A percentile compares a stretch with the other conserved stretches of the same genome.
phyloP scores from a whole-genome alignment of 768 basidiomycete species.

The Russula brevipes region DNA sequence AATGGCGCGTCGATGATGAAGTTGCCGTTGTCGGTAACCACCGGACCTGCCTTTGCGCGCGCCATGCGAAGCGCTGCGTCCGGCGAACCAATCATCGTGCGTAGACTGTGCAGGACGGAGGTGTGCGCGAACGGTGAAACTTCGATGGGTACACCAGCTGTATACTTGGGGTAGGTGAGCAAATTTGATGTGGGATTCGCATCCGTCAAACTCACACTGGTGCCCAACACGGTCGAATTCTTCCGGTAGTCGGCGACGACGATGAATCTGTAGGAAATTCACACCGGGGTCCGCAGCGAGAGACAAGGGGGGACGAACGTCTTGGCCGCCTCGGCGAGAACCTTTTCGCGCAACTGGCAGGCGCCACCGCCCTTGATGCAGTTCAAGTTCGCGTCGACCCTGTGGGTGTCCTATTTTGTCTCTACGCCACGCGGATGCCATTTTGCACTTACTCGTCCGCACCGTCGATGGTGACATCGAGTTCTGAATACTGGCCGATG shows the following conservation, averaged over 20 bases:
- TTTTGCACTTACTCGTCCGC: conserved; percentile 77
- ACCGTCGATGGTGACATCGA: conserved; percentile 97
- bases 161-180: conserved; percentile 50
- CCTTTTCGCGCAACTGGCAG: conserved; percentile 95
- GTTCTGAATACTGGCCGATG: conserved; percentile 77
- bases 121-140: conserved; percentile 96
- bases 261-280: conserved; percentile 53
- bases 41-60: conserved; percentile 87
- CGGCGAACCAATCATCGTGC: conserved; percentile 51
- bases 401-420: conserved; percentile 31
- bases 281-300: neutral
- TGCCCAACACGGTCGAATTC: conserved; percentile 76
- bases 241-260: conserved; percentile 96
- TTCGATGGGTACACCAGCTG: conserved; percentile 89
- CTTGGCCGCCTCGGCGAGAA: conserved; percentile 91
- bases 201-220: conserved; percentile 53
- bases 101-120: conserved; percentile 72
- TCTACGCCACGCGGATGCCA: neutral
- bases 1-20: conserved; percentile 98
- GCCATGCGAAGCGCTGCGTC: conserved; percentile 88
- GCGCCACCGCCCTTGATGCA: conserved; percentile 97
- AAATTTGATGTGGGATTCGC: neutral
- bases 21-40: conserved; percentile 96
- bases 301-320: conserved; percentile 46
- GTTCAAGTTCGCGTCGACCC: conserved; percentile 82